These are phyloP conservation scores for Conticribra guillardii DNA, from an alignment of 108 stramenopile genomes.

Conservation along the genomic window DNA sequence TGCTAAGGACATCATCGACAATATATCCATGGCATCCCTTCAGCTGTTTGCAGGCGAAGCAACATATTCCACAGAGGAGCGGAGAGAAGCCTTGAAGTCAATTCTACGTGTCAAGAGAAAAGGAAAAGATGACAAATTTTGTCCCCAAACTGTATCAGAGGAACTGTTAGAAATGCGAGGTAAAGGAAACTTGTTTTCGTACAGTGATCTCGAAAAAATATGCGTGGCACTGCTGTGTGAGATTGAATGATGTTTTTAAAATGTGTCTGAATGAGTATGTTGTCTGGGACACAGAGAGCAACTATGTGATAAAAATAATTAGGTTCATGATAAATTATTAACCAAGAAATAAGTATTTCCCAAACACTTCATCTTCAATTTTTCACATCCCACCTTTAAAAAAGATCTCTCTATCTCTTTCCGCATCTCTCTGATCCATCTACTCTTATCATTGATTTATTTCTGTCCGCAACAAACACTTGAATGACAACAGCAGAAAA, in stretches of 20 bases:
- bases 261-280: not conserved
- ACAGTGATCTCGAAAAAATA: conserved; percentile 25
- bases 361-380: no score
- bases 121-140: not conserved
- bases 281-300: no score
- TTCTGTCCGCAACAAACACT: no score
- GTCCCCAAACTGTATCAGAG: conserved; percentile 17
- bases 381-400: no score
- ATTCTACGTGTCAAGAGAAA: conserved; percentile 4
- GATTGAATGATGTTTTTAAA: not conserved
- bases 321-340: no score
- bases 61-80: conserved; percentile 10
- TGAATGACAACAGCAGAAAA: no score
- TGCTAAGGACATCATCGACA: conserved; percentile 2
- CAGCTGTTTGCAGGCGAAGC: conserved; percentile 38
- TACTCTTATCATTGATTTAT: no score
- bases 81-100: conserved; percentile 20
- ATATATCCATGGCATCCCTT: conserved; percentile 27
- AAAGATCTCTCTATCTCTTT: no score
- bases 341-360: no score
- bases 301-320: no score
- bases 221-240: conserved; percentile 25
- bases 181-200: conserved; percentile 21
- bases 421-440: no score
- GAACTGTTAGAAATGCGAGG: conserved; percentile 22